Base-by-base conservation (phyloP, 345 rosid genomes). In the Cardamine resedifolia region DNA sequence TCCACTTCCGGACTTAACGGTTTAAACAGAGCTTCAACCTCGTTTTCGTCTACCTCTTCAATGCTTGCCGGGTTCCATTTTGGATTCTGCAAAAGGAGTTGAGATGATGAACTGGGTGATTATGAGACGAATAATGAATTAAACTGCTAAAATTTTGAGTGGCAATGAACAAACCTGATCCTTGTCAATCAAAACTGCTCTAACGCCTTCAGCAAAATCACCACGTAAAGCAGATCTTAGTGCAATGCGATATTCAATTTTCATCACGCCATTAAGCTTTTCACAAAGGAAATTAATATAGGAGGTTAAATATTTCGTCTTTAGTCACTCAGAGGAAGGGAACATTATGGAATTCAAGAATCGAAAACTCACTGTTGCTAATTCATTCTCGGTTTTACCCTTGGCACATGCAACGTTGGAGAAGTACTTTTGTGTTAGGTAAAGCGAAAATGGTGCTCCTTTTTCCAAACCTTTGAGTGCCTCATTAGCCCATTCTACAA, bases 171-270 rank as follows among this genome's bases (percentile, higher is more conserved):
- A 34, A 77, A 19, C 97, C 97, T 91, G 97, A 78, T 94, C 98
- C 83, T 89, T 91, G 86, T 94, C 96, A 69, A 94, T 83, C 83
- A 94, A 80, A 59, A 91, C 91, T 65, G 98, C 97, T 66, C 97
- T 86, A 56, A 94, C 97, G 19, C 98, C 97, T 87, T 94, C 97
- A 68, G 83, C 71, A 64, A 94, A 94, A 80, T 94, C 97, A 79
- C 77, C 34, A 27, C 95, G 77, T 66, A 89, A 53, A 24, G 91
- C 89, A 36, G 95, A 83, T 69, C 91, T 84, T 48, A 94, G 31
- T 43, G 97, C 95, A 59, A 91, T 83, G 64, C 95, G 87, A 76
- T 94, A 91, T 71, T 94, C 98, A 4, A 83, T 81, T 84, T 83
- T 91, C 98, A 94, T 94, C 70, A 91, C 97, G 24, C 85, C 91